Base-by-base conservation (phyloP, 768 basidiomycete genomes). In the Saitozyma sp. region DNA sequence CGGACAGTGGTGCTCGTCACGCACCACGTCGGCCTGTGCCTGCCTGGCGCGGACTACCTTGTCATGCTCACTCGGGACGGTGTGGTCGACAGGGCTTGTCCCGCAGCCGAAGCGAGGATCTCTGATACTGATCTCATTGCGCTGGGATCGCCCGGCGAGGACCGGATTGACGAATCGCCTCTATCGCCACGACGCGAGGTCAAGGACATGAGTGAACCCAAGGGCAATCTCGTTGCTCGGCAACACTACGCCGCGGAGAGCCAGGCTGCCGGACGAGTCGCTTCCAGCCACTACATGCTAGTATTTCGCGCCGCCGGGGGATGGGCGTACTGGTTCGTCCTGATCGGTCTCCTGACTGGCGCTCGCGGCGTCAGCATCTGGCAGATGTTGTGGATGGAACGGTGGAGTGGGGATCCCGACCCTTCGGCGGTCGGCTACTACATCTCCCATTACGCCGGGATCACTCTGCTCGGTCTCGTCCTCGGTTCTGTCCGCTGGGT, bases 1-100 rank as follows among this genome's bases (percentile, higher is more conserved):
- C 65, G 79, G 0, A 78, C 77, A 0, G 56, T 78, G 39, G 62
- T 80, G 16, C 63, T 80, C 13, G 76, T 78, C 48, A 78, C 77
- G 10, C 79, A 80, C 61, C 75, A 78, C 38, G 76, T 79, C 19
- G 59, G 58, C 0, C 69, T 79, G 1, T 73, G 74, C n/a, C 63
- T 79, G 3, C 73, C 74, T 0, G 66, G 50, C 8, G 74, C 75
- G 1, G 60, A 73, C 16, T 70, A 58, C 41, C 63, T 79, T 7
- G 64, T 80, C 10, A 17, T 58, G 3, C 61, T 75, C 29, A 29
- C 29, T 29, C 29, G 29, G 19, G 45, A 63, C 7, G 73, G 70
- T 2, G 54, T 29, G 8, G 58, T 75, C 37, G 61, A 69, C 41
- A 56, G 66, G 59, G 70, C 73, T 7, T 69, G 68, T 61, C 58